phyloP scores from a whole-genome alignment of 768 basidiomycete species.

The Suillus ampliporus region DNA sequence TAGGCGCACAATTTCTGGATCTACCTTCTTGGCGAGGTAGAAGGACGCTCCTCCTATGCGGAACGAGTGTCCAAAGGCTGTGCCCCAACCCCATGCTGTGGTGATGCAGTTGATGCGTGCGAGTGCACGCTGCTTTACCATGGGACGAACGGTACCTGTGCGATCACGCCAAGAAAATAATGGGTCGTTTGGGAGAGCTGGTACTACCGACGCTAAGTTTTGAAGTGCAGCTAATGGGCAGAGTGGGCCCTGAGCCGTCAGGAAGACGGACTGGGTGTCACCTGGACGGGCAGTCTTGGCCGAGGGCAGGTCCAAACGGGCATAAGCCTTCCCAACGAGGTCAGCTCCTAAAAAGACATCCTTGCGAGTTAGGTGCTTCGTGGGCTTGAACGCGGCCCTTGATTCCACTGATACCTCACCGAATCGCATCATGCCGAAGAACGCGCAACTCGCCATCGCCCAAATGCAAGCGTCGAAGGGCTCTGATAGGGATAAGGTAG shows the following conservation, averaged over 20 bases:
- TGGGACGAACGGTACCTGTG: not conserved
- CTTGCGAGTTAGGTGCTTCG: slow-evolving; percentile 27
- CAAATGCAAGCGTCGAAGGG: slow-evolving; percentile 48
- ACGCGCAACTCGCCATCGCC: slow-evolving; percentile 42
- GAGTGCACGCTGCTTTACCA: too few relatives aligned
- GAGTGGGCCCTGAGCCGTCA: not conserved
- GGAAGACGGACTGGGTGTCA: not conserved
- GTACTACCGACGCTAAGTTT: not conserved
- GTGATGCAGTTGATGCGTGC: too few relatives aligned
- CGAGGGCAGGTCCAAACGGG: slow-evolving; percentile 34
- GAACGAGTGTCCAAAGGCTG: too few relatives aligned
- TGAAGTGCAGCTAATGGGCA: not conserved
- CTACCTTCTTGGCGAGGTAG: too few relatives aligned
- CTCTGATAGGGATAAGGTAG: slow-evolving; percentile 24
- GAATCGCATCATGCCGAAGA: slow-evolving; percentile 27
- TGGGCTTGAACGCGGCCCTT: slow-evolving; percentile 21
- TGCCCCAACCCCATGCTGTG: too few relatives aligned
- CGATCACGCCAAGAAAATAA: not conserved
- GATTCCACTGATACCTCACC: slow-evolving; percentile 41
- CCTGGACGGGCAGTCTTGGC: slow-evolving; percentile 30
- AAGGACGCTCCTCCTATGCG: too few relatives aligned
- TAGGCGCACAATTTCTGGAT: too few relatives aligned
- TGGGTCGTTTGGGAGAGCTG: not conserved
- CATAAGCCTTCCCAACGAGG: slow-evolving; percentile 33
- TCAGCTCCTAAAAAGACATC: slow-evolving; percentile 24